Evolutionary conservation across 495 filamentous ascomycete species (phyloP), one percentile per base, ranked within the genome.

Genomic region (Penicillium herquei): DNA sequence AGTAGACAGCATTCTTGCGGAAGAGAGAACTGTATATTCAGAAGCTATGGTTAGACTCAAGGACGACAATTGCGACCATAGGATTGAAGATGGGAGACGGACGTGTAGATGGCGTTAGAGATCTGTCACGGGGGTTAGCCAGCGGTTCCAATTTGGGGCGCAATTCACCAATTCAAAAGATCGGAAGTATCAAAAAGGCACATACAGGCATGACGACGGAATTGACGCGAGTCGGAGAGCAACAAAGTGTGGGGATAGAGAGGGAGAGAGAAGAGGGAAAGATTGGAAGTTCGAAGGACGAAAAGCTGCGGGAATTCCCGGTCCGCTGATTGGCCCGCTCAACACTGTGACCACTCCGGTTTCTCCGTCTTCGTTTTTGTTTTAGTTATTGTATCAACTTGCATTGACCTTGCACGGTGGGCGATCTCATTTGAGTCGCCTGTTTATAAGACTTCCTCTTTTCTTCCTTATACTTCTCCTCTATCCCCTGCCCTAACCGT

Each of bases 1-100:
- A 80, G 81, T 93, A 96, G 71, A 87, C 78, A 56, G 81, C 83
- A 78, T 99, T 98, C 67, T 79, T 83, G 70, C 87, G 86, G 79
- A 98, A 86, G 63, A 99, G 66, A 66, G 81, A 69, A 79, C 95
- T 98, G 76, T 61, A 74, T 9, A 41, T 26, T 18, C 33, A 42
- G 41, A 63, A 55, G 18, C 39, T 8, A 59, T 51, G 26, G 64
- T 67, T 63, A 65, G 62, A 57, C 33, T 54, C 18, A 3, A 52
- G 42, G 49, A 44, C 55, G 48, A 57, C 33, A 52, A 59, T 43
- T 59, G 55, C 21, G 57, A 58, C 48, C 52, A 46, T 57, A 10
- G 16, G 55, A 52, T 51, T 52, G 54, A 61, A 58, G 49, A 42
- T 56, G 39, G 59, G 70, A 75, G 76, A 86, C 89, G 77, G 89